Percentiles rank a stretch among this genome's conserved stretches.
These are phyloP conservation scores for Metschnikowia kunwiensis DNA, from an alignment of 805 yeast genomes.

Conservation along the genomic window DNA sequence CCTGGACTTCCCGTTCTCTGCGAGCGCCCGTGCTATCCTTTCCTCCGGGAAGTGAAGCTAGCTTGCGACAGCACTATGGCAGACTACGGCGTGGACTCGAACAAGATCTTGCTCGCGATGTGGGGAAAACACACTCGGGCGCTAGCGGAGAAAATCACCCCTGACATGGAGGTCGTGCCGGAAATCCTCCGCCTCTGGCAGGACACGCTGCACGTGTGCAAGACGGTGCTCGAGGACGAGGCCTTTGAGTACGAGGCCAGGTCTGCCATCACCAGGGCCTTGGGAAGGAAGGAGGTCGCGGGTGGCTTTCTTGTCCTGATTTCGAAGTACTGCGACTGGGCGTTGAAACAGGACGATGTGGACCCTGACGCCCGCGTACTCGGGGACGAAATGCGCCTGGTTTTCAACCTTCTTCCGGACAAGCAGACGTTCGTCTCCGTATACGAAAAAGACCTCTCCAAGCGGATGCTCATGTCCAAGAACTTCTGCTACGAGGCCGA, in stretches of 20 bases:
- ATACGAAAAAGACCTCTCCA: slow-evolving; percentile 37
- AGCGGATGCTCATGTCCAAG: slow-evolving; percentile 30
- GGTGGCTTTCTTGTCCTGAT: slow-evolving; percentile 21
- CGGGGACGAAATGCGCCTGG: slow-evolving; percentile 19
- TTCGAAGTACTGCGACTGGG: slow-evolving; percentile 32
- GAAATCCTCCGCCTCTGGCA: slow-evolving; percentile 17
- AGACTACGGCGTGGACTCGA: slow-evolving; percentile 23
- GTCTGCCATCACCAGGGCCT: slow-evolving; percentile 24
- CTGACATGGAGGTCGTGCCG: slow-evolving; percentile 8
- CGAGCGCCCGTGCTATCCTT: not conserved
- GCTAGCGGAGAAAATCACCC: not conserved
- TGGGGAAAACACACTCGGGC: slow-evolving; percentile 25
- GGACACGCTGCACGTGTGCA: slow-evolving; percentile 13
- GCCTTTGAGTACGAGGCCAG: slow-evolving; percentile 33
- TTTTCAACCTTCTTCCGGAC: slow-evolving; percentile 34
- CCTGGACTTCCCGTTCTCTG: slow-evolving; percentile 23
- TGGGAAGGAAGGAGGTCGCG: slow-evolving; percentile 16
- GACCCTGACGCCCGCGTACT: too few relatives aligned
- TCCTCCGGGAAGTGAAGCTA: slow-evolving; percentile 4
- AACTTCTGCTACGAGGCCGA: slow-evolving; percentile 22
- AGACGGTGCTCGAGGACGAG: slow-evolving; percentile 12
- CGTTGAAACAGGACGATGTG: slow-evolving; percentile 24
- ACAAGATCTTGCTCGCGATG: slow-evolving; percentile 19
- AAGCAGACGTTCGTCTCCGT: slow-evolving; percentile 30
- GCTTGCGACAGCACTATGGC: slow-evolving; percentile 20